Base-by-base conservation (phyloP, 2,329 filamentous ascomycete species). In the Aspergillus niger region DNA sequence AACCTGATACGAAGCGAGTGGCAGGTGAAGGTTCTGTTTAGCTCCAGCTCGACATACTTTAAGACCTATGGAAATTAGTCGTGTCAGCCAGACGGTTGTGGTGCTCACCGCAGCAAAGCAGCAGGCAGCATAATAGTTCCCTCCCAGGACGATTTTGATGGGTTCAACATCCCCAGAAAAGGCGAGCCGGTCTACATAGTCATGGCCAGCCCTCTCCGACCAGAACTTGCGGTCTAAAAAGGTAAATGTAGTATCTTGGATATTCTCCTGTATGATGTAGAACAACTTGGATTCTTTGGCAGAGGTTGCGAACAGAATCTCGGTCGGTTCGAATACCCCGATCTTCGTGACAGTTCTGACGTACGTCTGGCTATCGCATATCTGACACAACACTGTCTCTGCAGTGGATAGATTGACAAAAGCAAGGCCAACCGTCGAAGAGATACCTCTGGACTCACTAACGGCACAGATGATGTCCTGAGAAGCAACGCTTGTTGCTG, bases 351-450 rank as follows among this genome's bases (percentile, higher is more conserved):
- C 82, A 0, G 92, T 96, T 70, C 89, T 89, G 59, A 92, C 88
- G 72, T 96, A 98, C 36, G 92, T 96, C 73, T 97, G 92, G 59
- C 89, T 96, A 74, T 98, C 94, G 71, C 90, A 92, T 65, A 98
- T 94, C 70, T 97, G 92, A 71, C 91, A 96, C 41, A 98, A 83
- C 28, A 92, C 86, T 15, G 87, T 91, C 76, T 97, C 92, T 41
- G 90, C 91, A 2, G 91, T 93, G 44, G 91, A 89, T 3, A 96
- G 82, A 70, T 98, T 96, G 71, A 97, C 82, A 70, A 97, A 93
- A 2, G 92, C 91, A 43, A 97, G 81, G 0, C 94, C 93, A 2
- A 98, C 89, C 0, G 88, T 90, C 0, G 92, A 92, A 22, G 91
- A 89, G 4, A 97, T 85, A 5, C 92, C 92, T n/a, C 93, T 89